Conservation (phyloP, 345 rosid species). For the Arabidopsis suecica region DNA sequence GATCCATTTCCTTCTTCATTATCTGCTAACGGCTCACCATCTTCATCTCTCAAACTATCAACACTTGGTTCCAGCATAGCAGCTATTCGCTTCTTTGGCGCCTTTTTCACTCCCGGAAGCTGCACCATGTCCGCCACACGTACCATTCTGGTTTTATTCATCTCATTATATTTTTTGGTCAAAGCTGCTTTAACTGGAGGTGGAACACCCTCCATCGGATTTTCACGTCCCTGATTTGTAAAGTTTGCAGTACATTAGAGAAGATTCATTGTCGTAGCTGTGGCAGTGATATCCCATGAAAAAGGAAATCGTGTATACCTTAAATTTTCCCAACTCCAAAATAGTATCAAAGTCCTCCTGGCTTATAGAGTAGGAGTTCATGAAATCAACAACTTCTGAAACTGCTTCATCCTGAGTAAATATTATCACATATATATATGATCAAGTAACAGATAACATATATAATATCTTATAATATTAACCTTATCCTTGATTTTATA, state of each 20-base stretch:
- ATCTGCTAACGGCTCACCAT: conserved; percentile 58
- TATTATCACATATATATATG: conserved; percentile 27
- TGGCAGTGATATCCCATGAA: conserved; percentile 15
- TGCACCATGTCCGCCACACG: conserved; percentile 89
- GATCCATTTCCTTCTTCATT: conserved; percentile 70
- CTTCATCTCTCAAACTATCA: conserved; percentile 67
- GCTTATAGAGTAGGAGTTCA: conserved; percentile 86
- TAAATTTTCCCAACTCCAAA: conserved; percentile 78
- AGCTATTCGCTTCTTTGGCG: conserved; percentile 77
- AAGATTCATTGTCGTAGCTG: conserved; percentile 18
- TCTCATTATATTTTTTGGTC: conserved; percentile 84
- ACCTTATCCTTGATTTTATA: background rate
- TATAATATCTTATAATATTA: conserved; percentile 2
- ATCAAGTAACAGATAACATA: conserved; percentile 17
- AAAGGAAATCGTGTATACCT: conserved; percentile 51
- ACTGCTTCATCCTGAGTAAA: conserved; percentile 87
- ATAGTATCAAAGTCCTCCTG: conserved; percentile 88
- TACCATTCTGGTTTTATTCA: conserved; percentile 69
- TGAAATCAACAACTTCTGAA: conserved; percentile 79
- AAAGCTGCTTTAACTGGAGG: conserved; percentile 87
- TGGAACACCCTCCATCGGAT: conserved; percentile 86
- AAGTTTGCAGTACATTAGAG: conserved; percentile 13
- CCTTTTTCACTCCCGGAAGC: conserved; percentile 85
- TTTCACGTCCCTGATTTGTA: conserved; percentile 64
- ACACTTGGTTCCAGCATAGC: conserved; percentile 76